Evolutionary conservation across 2,329 filamentous ascomycete genomes (phyloP), one percentile per base, ranked within the genome.

Genomic region (Colletotrichum sublineola): DNA sequence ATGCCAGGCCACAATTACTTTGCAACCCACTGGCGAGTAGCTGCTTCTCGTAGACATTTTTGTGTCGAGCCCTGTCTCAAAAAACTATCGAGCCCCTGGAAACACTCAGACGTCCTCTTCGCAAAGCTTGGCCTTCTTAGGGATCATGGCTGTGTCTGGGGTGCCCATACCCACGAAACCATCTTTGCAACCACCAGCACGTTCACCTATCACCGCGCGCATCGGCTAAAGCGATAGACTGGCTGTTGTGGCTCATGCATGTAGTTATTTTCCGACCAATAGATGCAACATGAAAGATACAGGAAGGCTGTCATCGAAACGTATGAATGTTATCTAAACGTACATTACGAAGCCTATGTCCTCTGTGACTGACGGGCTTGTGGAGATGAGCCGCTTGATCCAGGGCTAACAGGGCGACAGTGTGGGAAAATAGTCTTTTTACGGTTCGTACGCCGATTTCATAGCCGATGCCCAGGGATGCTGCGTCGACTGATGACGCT

Each of bases 401-500:
- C 67, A 48, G 56, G 31, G 55, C 50, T 73, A 70, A 70, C 66
- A 65, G n/a, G 20, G 12, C 48, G 61, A 70, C 66, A 65, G 70
- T 70, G 55, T 44, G 70, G 42, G 20, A 8, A 56, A 31, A 65
- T 70, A 62, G 55, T 61, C 55, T 70, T 65, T 70, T 14, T 24
- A 72, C 69, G 53, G 69, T 72, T 60, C 66, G 66, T 65, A 20
- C 64, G 60, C 53, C 60, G 69, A 61, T 50, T 42, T 48, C 38
- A 57, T n/a, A 46, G 69, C 69, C 38, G 52, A 38, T 40, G 46
- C 66, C 46, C 31, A 42, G 55, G 38, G 44, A 48, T 31, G 55
- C 65, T 71, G 68, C 60, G 50, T 63, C 64, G 20, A 60, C 46
- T 48, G 20, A 69, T 69, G 70, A 73, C 70, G 70, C 67, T 70